Base-by-base conservation (phyloP, 148 eudicot genomes). In the Fagopyrum esculentum region DNA sequence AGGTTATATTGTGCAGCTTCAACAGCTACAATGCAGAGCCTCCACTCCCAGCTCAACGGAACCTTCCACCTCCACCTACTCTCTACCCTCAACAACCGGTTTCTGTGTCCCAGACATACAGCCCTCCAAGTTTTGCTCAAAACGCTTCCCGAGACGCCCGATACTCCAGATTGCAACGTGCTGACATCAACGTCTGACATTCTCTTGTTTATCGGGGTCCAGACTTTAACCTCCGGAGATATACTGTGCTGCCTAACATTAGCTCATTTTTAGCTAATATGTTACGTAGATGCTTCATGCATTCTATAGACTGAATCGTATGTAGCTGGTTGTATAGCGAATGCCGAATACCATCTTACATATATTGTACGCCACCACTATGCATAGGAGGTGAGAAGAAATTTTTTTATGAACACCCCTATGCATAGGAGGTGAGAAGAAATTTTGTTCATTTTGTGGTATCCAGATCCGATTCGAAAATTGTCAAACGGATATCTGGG, bases 31-130 rank as follows among this genome's bases (percentile, higher is more conserved):
- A 89, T 66, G 85, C 84, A 61, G 87, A 87, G 70, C 93, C 95
- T 72, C 96, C 98, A 35, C 82, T 91, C 45, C 97, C 97, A 17
- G 98, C 98, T 66, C 97, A 93, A 77, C 97, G 85, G 60, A 88
- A 85, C 75, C 88, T 93, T 69, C 89, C 92, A 12, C 98, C 96
- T 12, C 93, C 98, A 55, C 93, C 97, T 47, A 93, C 97, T 5
- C 92, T 91, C 68, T 93, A 91, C 78, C 98, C 97, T 49, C 98
- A 91, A 82, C 91, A 88, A 74, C 98, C 98, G 49, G 82, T 93
- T 83, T 84, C 83, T 17, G 91, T 93, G 15, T 93, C 94, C 1
- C 94, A 87, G 54, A 81, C 83, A 57, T 83, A 86, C 57, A 86
- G 49, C 76, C 71, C 89, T 47, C 91, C 94, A 19, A 88, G 94